Evolutionary conservation across 2,329 filamentous ascomycete genomes (phyloP), one percentile per base, ranked within the genome.

Genomic region (Clonostachys solani): DNA sequence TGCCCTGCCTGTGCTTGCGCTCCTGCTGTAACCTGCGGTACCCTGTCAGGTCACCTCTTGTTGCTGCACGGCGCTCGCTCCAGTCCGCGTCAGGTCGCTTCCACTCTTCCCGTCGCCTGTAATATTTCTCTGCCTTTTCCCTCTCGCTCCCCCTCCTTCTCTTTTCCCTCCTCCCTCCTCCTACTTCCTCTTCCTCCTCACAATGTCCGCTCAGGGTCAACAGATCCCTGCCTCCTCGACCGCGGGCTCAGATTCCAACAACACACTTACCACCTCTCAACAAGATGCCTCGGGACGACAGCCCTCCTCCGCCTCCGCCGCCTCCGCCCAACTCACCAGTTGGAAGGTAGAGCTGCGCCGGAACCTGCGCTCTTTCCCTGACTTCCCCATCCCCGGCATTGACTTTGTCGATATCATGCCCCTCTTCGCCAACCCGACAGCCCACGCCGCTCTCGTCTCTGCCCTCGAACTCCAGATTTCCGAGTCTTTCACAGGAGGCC

Each of bases 381-480:
- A 97, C 77, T 97, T 96, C 74, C 92, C 92, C 50, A 85, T 87
- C 55, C 84, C 87, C 42, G 92, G 94, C 67, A 92, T 99, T 64
- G 79, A 95, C 61, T 99, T 99, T 71, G 90, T 96, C 74, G 94
- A 99, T 66, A 97, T 99, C 71, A 86, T 99, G 69, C 94, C 94
- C 51, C 86, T 97, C 64, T 97, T 99, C 76, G 84, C 89, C 65
- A 80, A 90, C 62, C 83, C 85, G 47, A 63, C 67, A 45, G 77
- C 88, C 51, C 92, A 96, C 72, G 76, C 80, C 56, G 78, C 83
- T 47, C 85, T 99, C 49, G 76, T 96, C 65, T 81, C 84, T 60
- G 89, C 90, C 43, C 86, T 97, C 57, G 88, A 95, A 69, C 77
- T 96, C 52, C 86, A 95, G 67, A 78, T 95, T 54, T 71, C 79